Evolutionary conservation across 2,329 filamentous ascomycete genomes (phyloP), one percentile per base, ranked within the genome.

Genomic region (Scolecobasidium constrictum): DNA sequence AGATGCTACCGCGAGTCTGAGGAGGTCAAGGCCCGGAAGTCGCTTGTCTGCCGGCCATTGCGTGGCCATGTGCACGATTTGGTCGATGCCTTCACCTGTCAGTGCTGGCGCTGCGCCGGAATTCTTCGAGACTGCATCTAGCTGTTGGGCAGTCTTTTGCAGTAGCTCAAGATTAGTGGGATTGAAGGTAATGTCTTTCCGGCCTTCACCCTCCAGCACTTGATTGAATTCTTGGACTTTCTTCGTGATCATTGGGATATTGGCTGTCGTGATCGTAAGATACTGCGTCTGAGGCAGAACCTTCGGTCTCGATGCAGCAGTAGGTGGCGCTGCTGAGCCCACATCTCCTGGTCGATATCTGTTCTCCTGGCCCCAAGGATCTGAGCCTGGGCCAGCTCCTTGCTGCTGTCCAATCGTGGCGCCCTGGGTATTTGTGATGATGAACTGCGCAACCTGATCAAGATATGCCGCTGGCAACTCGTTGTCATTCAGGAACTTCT

Each of bases 361-460:
- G 42, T 78, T 75, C 50, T 90, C 86, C 15, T 78, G 79, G 5
- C 86, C 86, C 67, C 79, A 86, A 0, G 86, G 81, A 61, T 94
- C 85, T 23, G 76, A 67, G 2, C 72, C 73, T 13, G 66, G 61
- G 2, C 68, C 58, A 15, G 18, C 15, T 9, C 72, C 65, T 40
- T 68, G 58, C 50, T 56, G 52, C 45, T 80, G 74, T 1, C 86
- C 86, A n/a, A 94, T 65, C 1, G 81, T 86, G 5, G 86, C 83
- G 3, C 87, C 88, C 63, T 90, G 78, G 1, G 88, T 94, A 56
- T 96, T 96, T 44, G 83, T 74, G 7, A 83, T 76, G 52, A 98
- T 94, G 61, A 95, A 96, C 50, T 92, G 84, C 5, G 88, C 86
- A 13, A 95, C 87, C 56, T 87, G 85, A 52, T 96, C 90, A 12